Conservation (phyloP, 1,284 basidiomycete species). For the Moesziomyces antarcticus region DNA sequence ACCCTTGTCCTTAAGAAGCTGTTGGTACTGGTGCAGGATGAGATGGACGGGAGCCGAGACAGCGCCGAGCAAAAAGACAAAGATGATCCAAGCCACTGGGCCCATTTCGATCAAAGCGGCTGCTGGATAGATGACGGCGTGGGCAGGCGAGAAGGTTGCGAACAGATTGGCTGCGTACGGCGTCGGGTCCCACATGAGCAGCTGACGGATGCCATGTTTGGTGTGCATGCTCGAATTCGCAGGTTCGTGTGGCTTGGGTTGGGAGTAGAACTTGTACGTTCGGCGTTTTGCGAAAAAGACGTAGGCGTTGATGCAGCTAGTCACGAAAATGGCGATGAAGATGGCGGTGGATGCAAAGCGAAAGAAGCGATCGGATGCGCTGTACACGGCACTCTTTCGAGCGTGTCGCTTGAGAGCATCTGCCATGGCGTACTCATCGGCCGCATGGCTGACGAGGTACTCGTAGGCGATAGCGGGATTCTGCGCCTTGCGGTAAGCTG, state of each 20-base stretch:
- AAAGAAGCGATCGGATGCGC: slow-evolving; percentile 44
- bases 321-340: slow-evolving; percentile 28
- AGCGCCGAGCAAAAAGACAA: slow-evolving; percentile 24
- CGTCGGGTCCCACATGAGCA: slow-evolving; percentile 45
- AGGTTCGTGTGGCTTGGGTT: slow-evolving; percentile 19
- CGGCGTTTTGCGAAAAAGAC: slow-evolving; percentile 46
- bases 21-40: slow-evolving; percentile 42
- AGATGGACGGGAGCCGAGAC: slow-evolving; percentile 39
- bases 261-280: slow-evolving; percentile 47
- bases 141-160: slow-evolving; percentile 40
- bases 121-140: slow-evolving; percentile 33
- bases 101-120: slow-evolving; percentile 27
- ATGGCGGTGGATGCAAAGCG: slow-evolving; percentile 24
- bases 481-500: slow-evolving; percentile 31
- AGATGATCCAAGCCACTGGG: slow-evolving; percentile 25
- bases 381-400: slow-evolving; percentile 32
- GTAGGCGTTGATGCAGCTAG: slow-evolving; percentile 45
- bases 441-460: slow-evolving; percentile 38
- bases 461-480: slow-evolving; percentile 50
- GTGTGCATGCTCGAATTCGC: slow-evolving; percentile 28
- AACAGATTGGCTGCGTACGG: slow-evolving; percentile 40
- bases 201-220: slow-evolving; percentile 39
- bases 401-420: slow-evolving; percentile 38
- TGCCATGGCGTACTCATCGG: slow-evolving; percentile 48
- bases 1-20: slow-evolving; percentile 49